Conservation (phyloP, 2,329 filamentous ascomycete genomes). For the Aspergillus latus region DNA sequence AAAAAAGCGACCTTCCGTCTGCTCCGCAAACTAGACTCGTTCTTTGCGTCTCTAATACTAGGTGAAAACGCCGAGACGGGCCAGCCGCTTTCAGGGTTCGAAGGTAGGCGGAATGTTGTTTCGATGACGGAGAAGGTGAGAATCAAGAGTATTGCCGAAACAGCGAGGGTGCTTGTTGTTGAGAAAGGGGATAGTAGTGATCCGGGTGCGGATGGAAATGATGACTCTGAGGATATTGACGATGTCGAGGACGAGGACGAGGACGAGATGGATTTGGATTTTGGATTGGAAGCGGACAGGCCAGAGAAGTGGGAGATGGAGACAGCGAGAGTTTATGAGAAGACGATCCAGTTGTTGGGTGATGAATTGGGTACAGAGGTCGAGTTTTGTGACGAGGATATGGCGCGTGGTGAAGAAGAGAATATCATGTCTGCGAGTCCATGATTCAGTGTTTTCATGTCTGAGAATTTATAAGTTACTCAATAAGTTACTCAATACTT, state of each 20-base stretch:
- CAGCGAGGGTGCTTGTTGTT: slow-evolving; percentile 69
- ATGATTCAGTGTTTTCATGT: not conserved
- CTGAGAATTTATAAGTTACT: not conserved
- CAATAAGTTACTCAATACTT: too few relatives aligned
- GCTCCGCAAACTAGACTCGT: slow-evolving; percentile 76
- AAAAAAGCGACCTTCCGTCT: slow-evolving; percentile 69
- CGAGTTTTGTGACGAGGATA: slow-evolving; percentile 27
- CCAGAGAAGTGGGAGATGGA: slow-evolving; percentile 59
- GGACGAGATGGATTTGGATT: slow-evolving; percentile 36
- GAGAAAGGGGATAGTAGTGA: slow-evolving; percentile 57
- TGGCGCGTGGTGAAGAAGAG: slow-evolving; percentile 15
- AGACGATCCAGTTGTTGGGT: slow-evolving; percentile 72
- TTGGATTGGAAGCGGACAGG: slow-evolving; percentile 26
- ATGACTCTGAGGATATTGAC: slow-evolving; percentile 35
- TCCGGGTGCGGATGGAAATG: slow-evolving; percentile 36
- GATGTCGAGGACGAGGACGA: slow-evolving; percentile 45
- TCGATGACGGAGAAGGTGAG: slow-evolving; percentile 87
- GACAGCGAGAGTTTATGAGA: slow-evolving; percentile 74
- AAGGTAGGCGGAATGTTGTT: slow-evolving; percentile 52
- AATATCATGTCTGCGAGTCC: not conserved
- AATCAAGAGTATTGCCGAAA: slow-evolving; percentile 76
- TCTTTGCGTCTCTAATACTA: slow-evolving; percentile 72
- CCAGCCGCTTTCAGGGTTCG: slow-evolving; percentile 69
- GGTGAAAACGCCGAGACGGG: slow-evolving; percentile 67
- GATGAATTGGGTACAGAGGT: slow-evolving; percentile 57